These are phyloP conservation scores for Aquilaria sinensis DNA, from an alignment of 345 rosid genomes.

Conservation along the genomic window DNA sequence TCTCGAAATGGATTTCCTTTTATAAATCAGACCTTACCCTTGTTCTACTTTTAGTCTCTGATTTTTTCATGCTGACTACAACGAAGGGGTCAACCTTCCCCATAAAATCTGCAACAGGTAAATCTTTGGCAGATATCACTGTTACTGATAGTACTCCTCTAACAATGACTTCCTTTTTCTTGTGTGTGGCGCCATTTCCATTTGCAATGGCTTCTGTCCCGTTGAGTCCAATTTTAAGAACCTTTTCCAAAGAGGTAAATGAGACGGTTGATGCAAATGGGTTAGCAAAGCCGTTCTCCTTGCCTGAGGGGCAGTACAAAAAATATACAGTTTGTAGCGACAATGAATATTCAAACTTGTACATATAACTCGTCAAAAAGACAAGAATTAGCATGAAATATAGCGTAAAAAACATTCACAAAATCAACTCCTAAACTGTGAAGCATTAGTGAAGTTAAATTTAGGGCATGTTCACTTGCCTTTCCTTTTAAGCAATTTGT, in stretches of 20 bases:
- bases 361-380: not conserved
- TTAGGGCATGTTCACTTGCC: too few species aligned
- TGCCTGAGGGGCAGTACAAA: slow-evolving; percentile 73
- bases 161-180: slow-evolving; percentile 73
- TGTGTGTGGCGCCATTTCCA: slow-evolving; percentile 40
- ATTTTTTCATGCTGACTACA: slow-evolving; percentile 81
- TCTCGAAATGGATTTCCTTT: not conserved
- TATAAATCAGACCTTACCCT: slow-evolving; percentile 39
- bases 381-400: not conserved
- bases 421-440: too few species aligned
- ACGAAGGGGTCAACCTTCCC: slow-evolving; percentile 97
- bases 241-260: slow-evolving; percentile 92
- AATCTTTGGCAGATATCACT: slow-evolving; percentile 90
- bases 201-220: slow-evolving; percentile 39
- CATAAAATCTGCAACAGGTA: slow-evolving; percentile 76
- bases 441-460: too few species aligned
- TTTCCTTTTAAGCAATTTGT: too few species aligned
- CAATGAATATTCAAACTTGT: slow-evolving; percentile 1
- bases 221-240: slow-evolving; percentile 56
- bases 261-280: slow-evolving; percentile 48
- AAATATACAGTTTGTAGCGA: slow-evolving; percentile 18
- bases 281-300: slow-evolving; percentile 51
- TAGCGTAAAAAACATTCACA: not conserved
- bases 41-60: slow-evolving; percentile 69
- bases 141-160: slow-evolving; percentile 93